phyloP scores from a whole-genome alignment of 2,329 filamentous ascomycete species.

The Penicillium sp. region DNA sequence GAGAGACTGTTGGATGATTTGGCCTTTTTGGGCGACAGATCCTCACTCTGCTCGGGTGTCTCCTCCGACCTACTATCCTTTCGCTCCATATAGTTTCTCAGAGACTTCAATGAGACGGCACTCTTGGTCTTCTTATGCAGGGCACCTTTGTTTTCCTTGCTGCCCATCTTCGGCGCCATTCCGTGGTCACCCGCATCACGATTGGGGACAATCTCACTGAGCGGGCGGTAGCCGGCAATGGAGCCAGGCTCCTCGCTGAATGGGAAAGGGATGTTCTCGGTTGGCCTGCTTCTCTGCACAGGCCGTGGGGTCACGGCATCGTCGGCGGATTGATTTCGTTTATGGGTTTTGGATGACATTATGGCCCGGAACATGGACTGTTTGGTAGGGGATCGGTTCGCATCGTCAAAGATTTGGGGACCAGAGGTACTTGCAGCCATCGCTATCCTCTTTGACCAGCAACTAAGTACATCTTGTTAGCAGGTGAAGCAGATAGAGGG shows the following conservation, averaged over 20 bases:
- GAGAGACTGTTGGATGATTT: slow-evolving; percentile 84
- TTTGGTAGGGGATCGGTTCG: slow-evolving; percentile 33
- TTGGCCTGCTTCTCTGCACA: slow-evolving; percentile 44
- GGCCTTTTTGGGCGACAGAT: slow-evolving; percentile 60
- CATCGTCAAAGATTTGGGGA: slow-evolving; percentile 39
- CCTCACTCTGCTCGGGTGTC: slow-evolving; percentile 35
- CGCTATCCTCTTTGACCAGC: slow-evolving; percentile 30
- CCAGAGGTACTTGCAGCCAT: slow-evolving; percentile 34
- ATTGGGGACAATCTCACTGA: slow-evolving; percentile 41
- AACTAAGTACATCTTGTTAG: slow-evolving; percentile 27
- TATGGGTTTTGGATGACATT: slow-evolving; percentile 51
- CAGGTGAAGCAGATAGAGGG: background rate
- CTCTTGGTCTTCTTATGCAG: slow-evolving; percentile 56
- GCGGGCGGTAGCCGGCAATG: slow-evolving; percentile 31
- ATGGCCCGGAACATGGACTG: slow-evolving; percentile 54
- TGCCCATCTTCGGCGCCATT: slow-evolving; percentile 38
- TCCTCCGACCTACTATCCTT: slow-evolving; percentile 39
- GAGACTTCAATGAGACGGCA: slow-evolving; percentile 52
- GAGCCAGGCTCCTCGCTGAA: slow-evolving; percentile 51
- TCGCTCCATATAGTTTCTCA: slow-evolving; percentile 47
- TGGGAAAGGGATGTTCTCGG: slow-evolving; percentile 38
- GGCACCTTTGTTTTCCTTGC: slow-evolving; percentile 33
- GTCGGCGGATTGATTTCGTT: slow-evolving; percentile 45
- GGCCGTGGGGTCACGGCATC: slow-evolving; percentile 23
- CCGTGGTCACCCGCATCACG: slow-evolving; percentile 29